Base-by-base conservation (phyloP, 2,329 filamentous ascomycete genomes). In the Trichoderma asperellum region DNA sequence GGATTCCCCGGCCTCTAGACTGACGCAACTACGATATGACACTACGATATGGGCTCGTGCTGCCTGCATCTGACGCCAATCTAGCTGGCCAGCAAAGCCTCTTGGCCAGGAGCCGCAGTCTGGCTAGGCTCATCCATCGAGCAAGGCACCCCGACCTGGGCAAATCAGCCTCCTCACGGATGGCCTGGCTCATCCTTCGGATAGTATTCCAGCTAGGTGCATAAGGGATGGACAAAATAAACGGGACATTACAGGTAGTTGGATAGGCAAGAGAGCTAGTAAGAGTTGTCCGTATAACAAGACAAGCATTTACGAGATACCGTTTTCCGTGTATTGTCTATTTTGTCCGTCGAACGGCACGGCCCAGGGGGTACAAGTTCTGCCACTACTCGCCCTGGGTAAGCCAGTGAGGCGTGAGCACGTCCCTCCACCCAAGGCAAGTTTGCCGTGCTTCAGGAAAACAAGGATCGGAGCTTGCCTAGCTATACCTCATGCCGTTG, bases 71-170 rank as follows among this genome's bases (percentile, higher is more conserved):
- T 56, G 35, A 32, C 32, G 47, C 21, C 49, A 34, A n/a, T n/a
- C 55, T 11, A 34, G 55, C 27, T 35, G 18, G 55, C 29, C 32
- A 57, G 29, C 55, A 57, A 57, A 49, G 55, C n/a, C 10, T 57
- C 5, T 47, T 65, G 43, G 37, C 62, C 35, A 47, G 10, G 37
- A 66, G 63, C 63, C 37, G 63, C 53, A 47, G 57, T 27, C 52
- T 65, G 63, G 63, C 14, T 66, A 12, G 47, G 63, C 37, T 16
- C 53, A 66, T 66, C 62, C 27, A 16, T 56, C 52, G 18, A 65
- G 63, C 63, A 58, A 66, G 63, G 63, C 63, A 58, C 53, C 37
- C 53, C 11, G 53, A 55, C 63, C 37, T 21, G 27, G 18, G 53
- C 37, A 35, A 58, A 56, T 66, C 53, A 57, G 62, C 62, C 62